Evolutionary conservation across 768 basidiomycete genomes (phyloP).

Genomic region (Auricularia heimuer): DNA sequence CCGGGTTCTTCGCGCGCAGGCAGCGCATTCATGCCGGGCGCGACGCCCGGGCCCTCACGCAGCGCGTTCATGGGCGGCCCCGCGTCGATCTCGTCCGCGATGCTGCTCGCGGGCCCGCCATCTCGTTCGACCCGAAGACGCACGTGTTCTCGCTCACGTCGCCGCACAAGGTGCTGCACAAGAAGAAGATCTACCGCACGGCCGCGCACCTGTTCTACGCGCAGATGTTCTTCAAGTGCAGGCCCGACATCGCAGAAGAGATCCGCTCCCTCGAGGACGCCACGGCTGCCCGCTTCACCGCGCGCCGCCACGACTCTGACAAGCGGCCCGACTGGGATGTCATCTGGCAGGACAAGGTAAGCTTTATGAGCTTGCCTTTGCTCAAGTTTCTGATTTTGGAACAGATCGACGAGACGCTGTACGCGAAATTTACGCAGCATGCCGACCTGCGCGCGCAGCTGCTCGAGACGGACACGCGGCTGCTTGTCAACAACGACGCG

Average conservation of each 20-base stretch:
- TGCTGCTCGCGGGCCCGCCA: constrained; percentile 19
- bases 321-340: constrained; percentile 52
- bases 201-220: constrained; percentile 73
- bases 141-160: constrained; percentile 53
- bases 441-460: constrained; percentile 43
- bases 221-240: constrained; percentile 48
- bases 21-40: no score
- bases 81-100: not conserved
- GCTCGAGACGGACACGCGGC: constrained; percentile 41
- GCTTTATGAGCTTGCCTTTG: not conserved
- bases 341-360: constrained; percentile 40
- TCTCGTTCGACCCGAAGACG: constrained; percentile 8
- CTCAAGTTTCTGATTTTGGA: not conserved
- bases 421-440: constrained; percentile 65
- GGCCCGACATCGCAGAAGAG: constrained; percentile 43
- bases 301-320: constrained; percentile 11
- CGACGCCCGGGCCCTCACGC: no score
- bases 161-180: constrained; percentile 47
- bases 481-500: constrained; percentile 41
- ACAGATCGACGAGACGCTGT: constrained; percentile 62
- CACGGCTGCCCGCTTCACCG: constrained; percentile 23
- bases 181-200: constrained; percentile 48
- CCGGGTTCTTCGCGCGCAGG: no score
- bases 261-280: constrained; percentile 57
- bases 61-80: no score